Percentiles rank a stretch among this genome's conserved stretches.
Evolutionary conservation across 352 stramenopile genomes (phyloP).

Genomic region (Phytophthora pisi): DNA sequence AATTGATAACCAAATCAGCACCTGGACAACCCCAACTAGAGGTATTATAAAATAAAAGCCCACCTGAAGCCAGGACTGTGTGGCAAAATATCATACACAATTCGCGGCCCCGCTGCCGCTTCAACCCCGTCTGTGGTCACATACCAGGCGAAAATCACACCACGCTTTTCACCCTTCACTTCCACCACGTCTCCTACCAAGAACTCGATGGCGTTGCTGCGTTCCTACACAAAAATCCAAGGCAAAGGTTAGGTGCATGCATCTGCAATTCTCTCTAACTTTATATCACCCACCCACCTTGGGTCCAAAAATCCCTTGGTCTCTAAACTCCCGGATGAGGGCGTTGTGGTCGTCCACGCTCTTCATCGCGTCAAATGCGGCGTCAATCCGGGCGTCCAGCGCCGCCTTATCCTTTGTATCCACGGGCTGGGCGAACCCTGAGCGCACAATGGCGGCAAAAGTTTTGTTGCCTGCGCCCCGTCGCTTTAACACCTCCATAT

Average conservation of each 20-base stretch:
- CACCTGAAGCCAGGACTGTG: slow-evolving; percentile 60
- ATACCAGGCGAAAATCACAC: slow-evolving; percentile 72
- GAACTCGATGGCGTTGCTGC: slow-evolving; percentile 57
- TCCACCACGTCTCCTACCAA: slow-evolving; percentile 74
- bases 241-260: background rate
- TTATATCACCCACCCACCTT: slow-evolving; percentile 42
- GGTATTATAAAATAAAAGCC: background rate
- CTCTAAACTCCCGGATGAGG: slow-evolving; percentile 51
- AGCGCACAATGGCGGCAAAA: slow-evolving; percentile 54
- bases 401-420: slow-evolving; percentile 30
- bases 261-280: background rate
- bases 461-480: slow-evolving; percentile 25
- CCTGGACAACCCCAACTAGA: too few species aligned
- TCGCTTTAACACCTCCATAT: slow-evolving; percentile 47
- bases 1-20: background rate
- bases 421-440: slow-evolving; percentile 54
- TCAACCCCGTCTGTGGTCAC: slow-evolving; percentile 37
- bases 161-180: slow-evolving; percentile 53
- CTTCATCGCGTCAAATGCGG: slow-evolving; percentile 61
- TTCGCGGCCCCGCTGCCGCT: slow-evolving; percentile 40
- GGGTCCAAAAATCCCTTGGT: slow-evolving; percentile 49
- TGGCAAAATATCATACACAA: slow-evolving; percentile 76
- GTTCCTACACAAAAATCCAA: slow-evolving; percentile 36
- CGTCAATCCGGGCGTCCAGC: slow-evolving; percentile 57
- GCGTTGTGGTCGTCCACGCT: slow-evolving; percentile 78